Conservation (phyloP, 202 grass and related monocot genomes). For the Zizania palustris region DNA sequence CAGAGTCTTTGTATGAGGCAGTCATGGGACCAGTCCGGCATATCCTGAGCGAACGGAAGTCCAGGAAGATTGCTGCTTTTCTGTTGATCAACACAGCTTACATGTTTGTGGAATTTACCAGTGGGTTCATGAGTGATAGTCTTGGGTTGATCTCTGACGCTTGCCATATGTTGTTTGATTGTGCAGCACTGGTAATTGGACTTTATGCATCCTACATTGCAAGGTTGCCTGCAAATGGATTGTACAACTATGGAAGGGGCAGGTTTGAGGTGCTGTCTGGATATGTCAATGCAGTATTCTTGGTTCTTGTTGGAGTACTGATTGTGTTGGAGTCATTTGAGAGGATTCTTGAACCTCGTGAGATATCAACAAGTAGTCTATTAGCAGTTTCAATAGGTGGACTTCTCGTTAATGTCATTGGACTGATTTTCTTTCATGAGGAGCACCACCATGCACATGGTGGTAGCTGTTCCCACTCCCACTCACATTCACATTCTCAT, state of each 20-base stretch:
- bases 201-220: conserved; percentile 90
- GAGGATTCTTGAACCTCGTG: conserved; percentile 92
- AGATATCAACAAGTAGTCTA: conserved; percentile 91
- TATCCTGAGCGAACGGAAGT: conserved; percentile 82
- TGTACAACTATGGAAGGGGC: conserved; percentile 86
- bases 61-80: conserved; percentile 88
- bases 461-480: conserved; percentile 71
- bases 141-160: conserved; percentile 92
- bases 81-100: conserved; percentile 86
- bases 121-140: conserved; percentile 96
- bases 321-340: conserved; percentile 93
- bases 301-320: conserved; percentile 79
- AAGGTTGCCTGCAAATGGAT: conserved; percentile 81
- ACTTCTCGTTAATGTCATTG: conserved; percentile 80
- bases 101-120: conserved; percentile 89
- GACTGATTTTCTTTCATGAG: conserved; percentile 96
- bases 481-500: conserved; percentile 33
- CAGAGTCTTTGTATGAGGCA: conserved; percentile 58
- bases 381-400: conserved; percentile 88
- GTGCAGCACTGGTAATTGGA: conserved; percentile 84
- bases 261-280: conserved; percentile 94
- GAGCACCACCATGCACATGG: conserved; percentile 98
- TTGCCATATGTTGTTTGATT: conserved; percentile 98
- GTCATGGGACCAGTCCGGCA: conserved; percentile 75
- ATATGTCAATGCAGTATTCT: conserved; percentile 91